These are phyloP conservation scores for Phytophthora uliginosa DNA, from an alignment of 352 stramenopile species.

Conservation along the genomic window DNA sequence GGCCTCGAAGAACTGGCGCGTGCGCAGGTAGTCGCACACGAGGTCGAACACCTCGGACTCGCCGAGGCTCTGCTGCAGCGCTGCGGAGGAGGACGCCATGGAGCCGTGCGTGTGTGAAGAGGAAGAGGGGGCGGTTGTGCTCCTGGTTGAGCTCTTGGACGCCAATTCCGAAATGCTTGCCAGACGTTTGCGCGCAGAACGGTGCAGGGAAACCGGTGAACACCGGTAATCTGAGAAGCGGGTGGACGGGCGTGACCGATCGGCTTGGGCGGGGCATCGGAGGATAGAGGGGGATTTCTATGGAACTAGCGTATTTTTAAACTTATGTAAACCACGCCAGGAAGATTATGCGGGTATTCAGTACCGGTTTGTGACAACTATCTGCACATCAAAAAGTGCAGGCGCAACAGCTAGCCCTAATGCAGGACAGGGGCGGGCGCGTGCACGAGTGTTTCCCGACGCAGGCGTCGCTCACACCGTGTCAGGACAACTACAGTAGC, in stretches of 20 bases:
- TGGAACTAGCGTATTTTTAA: neutral
- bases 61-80: constrained; percentile 82
- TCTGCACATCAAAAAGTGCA: constrained; percentile 28
- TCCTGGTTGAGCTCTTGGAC: constrained; percentile 32
- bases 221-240: constrained; percentile 19
- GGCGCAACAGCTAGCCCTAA: constrained; percentile 12
- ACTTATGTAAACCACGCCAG: neutral
- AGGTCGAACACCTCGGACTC: constrained; percentile 91
- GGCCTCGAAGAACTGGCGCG: constrained; percentile 88
- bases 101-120: neutral
- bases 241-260: constrained; percentile 20
- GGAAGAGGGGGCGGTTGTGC: constrained; percentile 19
- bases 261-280: neutral
- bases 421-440: constrained; percentile 10
- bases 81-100: constrained; percentile 68
- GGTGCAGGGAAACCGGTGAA: neutral
- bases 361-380: neutral
- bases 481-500: neutral
- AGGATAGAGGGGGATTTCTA: neutral
- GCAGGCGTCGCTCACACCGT: neutral
- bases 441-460: constrained; percentile 3
- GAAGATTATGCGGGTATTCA: neutral
- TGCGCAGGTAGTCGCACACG: constrained; percentile 90
- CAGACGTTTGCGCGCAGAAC: neutral
- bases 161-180: constrained; percentile 41